A percentile compares a stretch with the other conserved stretches of the same genome.
Evolutionary conservation across 2,329 filamentous ascomycete species (phyloP).

Genomic region (Alternaria dauci): DNA sequence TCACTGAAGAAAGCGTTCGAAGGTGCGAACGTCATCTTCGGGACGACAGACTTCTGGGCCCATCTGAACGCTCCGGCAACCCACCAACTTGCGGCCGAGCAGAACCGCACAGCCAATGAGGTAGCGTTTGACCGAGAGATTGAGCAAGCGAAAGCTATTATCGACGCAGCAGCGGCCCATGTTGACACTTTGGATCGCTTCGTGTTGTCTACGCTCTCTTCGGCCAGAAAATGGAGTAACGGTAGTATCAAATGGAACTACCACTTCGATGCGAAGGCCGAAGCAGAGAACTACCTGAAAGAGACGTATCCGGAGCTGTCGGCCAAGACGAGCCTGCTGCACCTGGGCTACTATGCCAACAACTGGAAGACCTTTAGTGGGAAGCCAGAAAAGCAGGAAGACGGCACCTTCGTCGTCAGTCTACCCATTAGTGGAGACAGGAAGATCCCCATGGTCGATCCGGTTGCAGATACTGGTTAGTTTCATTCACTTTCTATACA

Average conservation of each 20-base stretch:
- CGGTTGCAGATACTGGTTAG: constrained; percentile 31
- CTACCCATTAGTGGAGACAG: constrained; percentile 29
- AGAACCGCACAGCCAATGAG: constrained; percentile 38
- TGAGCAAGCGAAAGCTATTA: constrained; percentile 51
- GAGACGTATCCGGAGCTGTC: constrained; percentile 36
- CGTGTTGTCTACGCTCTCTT: constrained; percentile 55
- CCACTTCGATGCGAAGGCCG: constrained; percentile 56
- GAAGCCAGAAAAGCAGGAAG: constrained; percentile 29
- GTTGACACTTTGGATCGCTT: constrained; percentile 52
- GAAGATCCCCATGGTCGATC: constrained; percentile 29
- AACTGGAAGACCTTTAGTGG: constrained; percentile 31
- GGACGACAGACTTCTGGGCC: constrained; percentile 53
- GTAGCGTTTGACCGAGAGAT: constrained; percentile 50
- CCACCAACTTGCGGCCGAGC: constrained; percentile 24
- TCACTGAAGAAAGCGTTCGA: constrained; percentile 27
- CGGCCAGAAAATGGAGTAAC: constrained; percentile 37
- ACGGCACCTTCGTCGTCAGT: constrained; percentile 31
- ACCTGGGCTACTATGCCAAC: constrained; percentile 33
- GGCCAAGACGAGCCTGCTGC: constrained; percentile 39
- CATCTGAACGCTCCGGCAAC: constrained; percentile 9
- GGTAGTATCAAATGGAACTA: constrained; percentile 47
- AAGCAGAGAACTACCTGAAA: constrained; percentile 51
- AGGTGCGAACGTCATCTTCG: constrained; percentile 46
- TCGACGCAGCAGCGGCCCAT: constrained; percentile 51
- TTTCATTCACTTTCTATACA: not conserved